Conservation (phyloP, 129 eudicot genomes). For the Silybum marianum region DNA sequence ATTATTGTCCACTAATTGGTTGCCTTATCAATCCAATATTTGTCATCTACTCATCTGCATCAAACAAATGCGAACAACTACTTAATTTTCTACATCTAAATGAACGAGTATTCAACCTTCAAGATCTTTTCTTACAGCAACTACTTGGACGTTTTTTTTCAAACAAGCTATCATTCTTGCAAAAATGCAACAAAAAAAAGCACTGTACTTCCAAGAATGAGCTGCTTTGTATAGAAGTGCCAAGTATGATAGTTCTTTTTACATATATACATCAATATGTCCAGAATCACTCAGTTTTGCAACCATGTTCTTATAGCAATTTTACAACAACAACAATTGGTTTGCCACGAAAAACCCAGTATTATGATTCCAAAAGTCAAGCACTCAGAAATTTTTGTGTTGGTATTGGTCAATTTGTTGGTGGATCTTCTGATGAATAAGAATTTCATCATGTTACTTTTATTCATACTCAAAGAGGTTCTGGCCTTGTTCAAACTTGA, state of each 20-base stretch:
- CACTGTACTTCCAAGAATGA: neutral
- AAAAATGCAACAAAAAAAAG: neutral
- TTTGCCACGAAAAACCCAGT: neutral
- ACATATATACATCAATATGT: neutral
- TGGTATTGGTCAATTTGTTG: neutral
- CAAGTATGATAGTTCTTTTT: neutral
- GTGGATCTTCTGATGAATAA: neutral
- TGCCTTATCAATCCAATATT: neutral
- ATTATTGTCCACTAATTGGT: neutral
- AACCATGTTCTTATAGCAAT: neutral
- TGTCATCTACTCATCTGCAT: neutral
- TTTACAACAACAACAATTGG: neutral
- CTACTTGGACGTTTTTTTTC: neutral
- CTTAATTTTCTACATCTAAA: neutral
- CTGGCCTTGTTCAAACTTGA: neutral
- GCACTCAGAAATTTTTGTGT: neutral
- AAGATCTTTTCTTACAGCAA: neutral
- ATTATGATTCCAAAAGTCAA: neutral
- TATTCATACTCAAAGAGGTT: neutral
- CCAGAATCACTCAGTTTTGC: neutral
- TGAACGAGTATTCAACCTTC: neutral
- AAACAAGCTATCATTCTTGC: neutral
- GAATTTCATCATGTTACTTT: neutral
- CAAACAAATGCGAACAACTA: neutral
- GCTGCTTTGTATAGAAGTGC: too few relatives aligned